Conservation (phyloP, 305 asterid genomes). For the Fraxinus baroniana region DNA sequence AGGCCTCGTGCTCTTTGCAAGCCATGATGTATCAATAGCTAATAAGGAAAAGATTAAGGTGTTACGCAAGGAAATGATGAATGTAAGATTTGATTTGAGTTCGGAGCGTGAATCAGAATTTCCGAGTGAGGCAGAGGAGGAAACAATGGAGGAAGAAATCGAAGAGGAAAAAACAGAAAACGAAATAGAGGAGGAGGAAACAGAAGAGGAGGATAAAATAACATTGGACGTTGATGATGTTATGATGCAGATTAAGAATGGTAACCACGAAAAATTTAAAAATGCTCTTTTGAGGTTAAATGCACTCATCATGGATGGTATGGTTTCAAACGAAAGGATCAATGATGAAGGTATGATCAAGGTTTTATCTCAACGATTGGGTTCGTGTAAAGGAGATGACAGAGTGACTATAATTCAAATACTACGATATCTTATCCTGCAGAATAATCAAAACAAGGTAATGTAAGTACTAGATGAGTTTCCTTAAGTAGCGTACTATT, state of each 20-base stretch:
- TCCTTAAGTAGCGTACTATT: not conserved
- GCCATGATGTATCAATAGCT: slow-evolving; percentile 53
- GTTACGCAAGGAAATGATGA: slow-evolving; percentile 69
- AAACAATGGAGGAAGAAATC: slow-evolving; percentile 22
- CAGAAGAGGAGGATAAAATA: slow-evolving; percentile 38
- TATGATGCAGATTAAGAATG: slow-evolving; percentile 44
- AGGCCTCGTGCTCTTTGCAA: slow-evolving; percentile 76
- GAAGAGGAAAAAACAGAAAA: slow-evolving; percentile 16
- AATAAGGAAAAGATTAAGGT: slow-evolving; percentile 58
- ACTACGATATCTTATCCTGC: slow-evolving; percentile 40
- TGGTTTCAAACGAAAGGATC: slow-evolving; percentile 37
- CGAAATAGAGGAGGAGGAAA: slow-evolving; percentile 29
- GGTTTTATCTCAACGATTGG: slow-evolving; percentile 42
- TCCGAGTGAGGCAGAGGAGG: slow-evolving; percentile 29
- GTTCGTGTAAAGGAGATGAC: slow-evolving; percentile 41
- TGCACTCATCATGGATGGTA: slow-evolving; percentile 43
- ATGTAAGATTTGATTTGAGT: slow-evolving; percentile 43
- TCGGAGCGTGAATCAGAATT: slow-evolving; percentile 43
- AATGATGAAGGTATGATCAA: slow-evolving; percentile 50
- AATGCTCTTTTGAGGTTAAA: slow-evolving; percentile 45
- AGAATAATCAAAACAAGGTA: slow-evolving; percentile 61
- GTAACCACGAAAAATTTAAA: slow-evolving; percentile 46
- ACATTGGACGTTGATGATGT: slow-evolving; percentile 46
- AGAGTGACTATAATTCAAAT: slow-evolving; percentile 49
- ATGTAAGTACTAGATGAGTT: not conserved